Evolutionary conservation across 1,284 basidiomycete genomes (phyloP).

Genomic region (Tilletia horrida): DNA sequence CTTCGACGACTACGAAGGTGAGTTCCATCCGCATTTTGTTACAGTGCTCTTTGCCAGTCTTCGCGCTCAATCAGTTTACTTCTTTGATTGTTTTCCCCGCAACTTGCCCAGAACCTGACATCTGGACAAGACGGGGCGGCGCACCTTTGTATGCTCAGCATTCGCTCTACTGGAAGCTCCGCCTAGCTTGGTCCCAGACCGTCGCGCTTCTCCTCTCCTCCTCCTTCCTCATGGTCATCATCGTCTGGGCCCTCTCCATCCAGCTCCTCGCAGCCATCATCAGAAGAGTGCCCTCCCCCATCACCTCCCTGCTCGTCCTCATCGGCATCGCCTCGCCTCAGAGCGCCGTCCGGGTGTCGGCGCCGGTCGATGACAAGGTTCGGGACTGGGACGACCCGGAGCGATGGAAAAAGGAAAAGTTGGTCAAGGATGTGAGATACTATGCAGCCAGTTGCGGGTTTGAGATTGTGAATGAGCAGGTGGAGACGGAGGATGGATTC

Average conservation of each 20-base stretch:
- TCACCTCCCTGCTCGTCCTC: not conserved
- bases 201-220: conserved; percentile 60
- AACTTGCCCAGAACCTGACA: conserved; percentile 19
- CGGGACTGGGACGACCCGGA: conserved; percentile 60
- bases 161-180: conserved; percentile 36
- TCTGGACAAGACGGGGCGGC: conserved; percentile 40
- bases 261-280: conserved; percentile 36
- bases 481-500: conserved; percentile 65
- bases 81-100: too few relatives aligned
- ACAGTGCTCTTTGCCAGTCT: not conserved
- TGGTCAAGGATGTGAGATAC: conserved; percentile 62
- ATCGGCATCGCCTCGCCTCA: conserved; percentile 2
- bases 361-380: conserved; percentile 22
- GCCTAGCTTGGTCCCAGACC: conserved; percentile 58
- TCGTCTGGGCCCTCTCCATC: conserved; percentile 55
- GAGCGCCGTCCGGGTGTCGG: not conserved
- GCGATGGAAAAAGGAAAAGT: conserved; percentile 58
- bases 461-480: conserved; percentile 62
- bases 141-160: conserved; percentile 39
- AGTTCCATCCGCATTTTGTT: conserved; percentile 18
- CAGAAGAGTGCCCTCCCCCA: not conserved
- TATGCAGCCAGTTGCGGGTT: conserved; percentile 63
- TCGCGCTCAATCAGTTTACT: too few relatives aligned
- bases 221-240: conserved; percentile 58
- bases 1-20: conserved; percentile 31